These are phyloP conservation scores for Dentiscutata heterogama DNA, from an alignment of 371 early-diverging fungal species.

Conservation along the genomic window DNA sequence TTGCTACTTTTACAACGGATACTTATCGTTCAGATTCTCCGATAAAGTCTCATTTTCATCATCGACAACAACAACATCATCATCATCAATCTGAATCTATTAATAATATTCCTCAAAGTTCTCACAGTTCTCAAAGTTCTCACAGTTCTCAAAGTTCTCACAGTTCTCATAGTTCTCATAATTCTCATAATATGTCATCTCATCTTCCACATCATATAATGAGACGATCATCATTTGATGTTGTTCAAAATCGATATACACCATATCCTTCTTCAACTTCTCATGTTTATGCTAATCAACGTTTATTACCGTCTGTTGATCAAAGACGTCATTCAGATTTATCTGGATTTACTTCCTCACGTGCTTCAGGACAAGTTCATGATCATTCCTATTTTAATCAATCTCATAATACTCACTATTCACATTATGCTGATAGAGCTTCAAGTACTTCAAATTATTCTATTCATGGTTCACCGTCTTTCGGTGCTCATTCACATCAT, in stretches of 20 bases:
- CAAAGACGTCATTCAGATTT: slow-evolving; percentile 41
- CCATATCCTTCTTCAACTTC: not conserved
- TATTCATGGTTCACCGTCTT: slow-evolving; percentile 9
- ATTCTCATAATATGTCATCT: not conserved
- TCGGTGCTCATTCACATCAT: not conserved
- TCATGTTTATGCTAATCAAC: not conserved
- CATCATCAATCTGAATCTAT: not conserved
- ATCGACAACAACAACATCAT: not conserved
- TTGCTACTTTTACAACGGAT: slow-evolving; percentile 10
- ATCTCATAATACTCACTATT: not conserved
- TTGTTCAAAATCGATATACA: not conserved
- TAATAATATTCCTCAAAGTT: no score
- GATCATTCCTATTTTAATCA: slow-evolving; percentile 10
- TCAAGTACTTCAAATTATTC: not conserved
- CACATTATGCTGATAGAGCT: not conserved
- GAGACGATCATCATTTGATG: slow-evolving; percentile 25
- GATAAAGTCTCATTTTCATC: not conserved
- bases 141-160: not conserved
- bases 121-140: no score
- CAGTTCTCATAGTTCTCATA: no score
- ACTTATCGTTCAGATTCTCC: slow-evolving; percentile 8
- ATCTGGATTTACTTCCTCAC: not conserved
- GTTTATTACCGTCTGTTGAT: not conserved
- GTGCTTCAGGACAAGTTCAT: not conserved
- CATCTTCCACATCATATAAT: not conserved